Percentiles rank a stretch among this genome's conserved stretches.
Evolutionary conservation across 2,329 filamentous ascomycete species (phyloP).

Genomic region (Boeremia lycopersici): DNA sequence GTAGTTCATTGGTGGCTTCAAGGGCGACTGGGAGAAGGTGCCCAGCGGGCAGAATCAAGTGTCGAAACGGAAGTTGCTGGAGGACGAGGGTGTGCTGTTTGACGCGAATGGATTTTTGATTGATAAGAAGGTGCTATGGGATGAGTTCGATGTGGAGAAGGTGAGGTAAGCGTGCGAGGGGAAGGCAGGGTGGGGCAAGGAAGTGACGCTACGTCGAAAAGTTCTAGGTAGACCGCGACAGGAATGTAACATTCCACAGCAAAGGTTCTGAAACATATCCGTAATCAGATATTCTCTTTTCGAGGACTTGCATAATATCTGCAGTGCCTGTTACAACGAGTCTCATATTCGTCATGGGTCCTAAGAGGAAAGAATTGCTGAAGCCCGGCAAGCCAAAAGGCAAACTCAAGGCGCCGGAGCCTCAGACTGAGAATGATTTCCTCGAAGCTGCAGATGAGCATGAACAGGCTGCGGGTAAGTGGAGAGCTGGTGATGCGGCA

Average conservation of each 20-base stretch:
- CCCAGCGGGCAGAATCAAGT: conserved; percentile 67
- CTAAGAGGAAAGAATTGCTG: conserved; percentile 39
- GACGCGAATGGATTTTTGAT: conserved; percentile 65
- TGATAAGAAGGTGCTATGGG: conserved; percentile 54
- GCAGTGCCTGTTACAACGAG: neutral
- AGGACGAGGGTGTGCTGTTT: conserved; percentile 68
- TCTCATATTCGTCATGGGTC: conserved; percentile 28
- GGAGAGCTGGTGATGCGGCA: conserved; percentile 71
- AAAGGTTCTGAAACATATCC: neutral
- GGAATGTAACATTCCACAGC: neutral
- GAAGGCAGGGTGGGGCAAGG: conserved; percentile 4
- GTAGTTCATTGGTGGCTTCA: conserved; percentile 68
- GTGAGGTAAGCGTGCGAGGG: conserved; percentile 15
- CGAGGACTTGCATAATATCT: no score
- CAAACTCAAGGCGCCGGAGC: conserved; percentile 51
- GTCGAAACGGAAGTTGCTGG: conserved; percentile 67
- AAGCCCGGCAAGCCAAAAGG: conserved; percentile 38
- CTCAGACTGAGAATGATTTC: conserved; percentile 70
- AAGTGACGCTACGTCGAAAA: conserved; percentile 26
- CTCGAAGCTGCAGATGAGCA: conserved; percentile 70
- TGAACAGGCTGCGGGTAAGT: conserved; percentile 76
- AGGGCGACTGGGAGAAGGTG: conserved; percentile 67
- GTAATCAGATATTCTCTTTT: no score
- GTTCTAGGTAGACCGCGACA: conserved; percentile 3
- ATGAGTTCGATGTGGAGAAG: conserved; percentile 47